Percentiles rank a stretch among this genome's conserved stretches.
Evolutionary conservation across 805 yeast genomes (phyloP).

Genomic region (Cephaloascus fragrans): DNA sequence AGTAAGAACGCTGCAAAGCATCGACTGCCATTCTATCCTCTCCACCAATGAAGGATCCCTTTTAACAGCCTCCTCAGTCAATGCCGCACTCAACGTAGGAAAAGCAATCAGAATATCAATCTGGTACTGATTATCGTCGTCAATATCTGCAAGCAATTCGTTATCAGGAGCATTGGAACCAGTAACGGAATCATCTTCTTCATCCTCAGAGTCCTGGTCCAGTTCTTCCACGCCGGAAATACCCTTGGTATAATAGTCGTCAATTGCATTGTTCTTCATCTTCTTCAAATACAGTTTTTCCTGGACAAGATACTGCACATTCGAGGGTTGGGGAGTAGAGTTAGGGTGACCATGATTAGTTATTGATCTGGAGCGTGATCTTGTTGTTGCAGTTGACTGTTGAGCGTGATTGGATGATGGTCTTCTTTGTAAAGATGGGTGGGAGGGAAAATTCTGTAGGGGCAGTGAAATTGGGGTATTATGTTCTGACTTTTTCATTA

Average conservation of each 20-base stretch:
- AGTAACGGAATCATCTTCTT: slow-evolving; percentile 16
- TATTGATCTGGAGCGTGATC: neutral
- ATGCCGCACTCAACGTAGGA: slow-evolving; percentile 11
- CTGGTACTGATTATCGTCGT: slow-evolving; percentile 26
- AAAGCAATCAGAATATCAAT: slow-evolving; percentile 34
- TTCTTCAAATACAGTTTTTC: slow-evolving; percentile 58
- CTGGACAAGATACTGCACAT: slow-evolving; percentile 43
- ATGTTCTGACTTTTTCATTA: no score
- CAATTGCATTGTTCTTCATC: slow-evolving; percentile 49
- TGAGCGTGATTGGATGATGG: neutral
- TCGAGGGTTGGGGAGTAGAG: slow-evolving; percentile 6
- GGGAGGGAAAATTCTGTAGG: neutral
- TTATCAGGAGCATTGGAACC: slow-evolving; percentile 13
- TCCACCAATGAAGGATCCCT: slow-evolving; percentile 53
- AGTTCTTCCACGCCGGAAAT: slow-evolving; percentile 30
- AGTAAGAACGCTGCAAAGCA: slow-evolving; percentile 81
- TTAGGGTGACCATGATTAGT: neutral
- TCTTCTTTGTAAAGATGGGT: neutral
- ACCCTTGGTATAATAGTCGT: slow-evolving; percentile 68
- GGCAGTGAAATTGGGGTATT: no score
- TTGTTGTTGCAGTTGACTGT: neutral
- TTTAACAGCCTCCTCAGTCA: slow-evolving; percentile 13
- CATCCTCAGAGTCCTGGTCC: slow-evolving; percentile 15
- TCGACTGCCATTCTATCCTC: slow-evolving; percentile 91
- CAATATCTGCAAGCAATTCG: slow-evolving; percentile 27